Evolutionary conservation across 2,329 filamentous ascomycete species (phyloP).

Genomic region (Chaetomiaceae sp.): DNA sequence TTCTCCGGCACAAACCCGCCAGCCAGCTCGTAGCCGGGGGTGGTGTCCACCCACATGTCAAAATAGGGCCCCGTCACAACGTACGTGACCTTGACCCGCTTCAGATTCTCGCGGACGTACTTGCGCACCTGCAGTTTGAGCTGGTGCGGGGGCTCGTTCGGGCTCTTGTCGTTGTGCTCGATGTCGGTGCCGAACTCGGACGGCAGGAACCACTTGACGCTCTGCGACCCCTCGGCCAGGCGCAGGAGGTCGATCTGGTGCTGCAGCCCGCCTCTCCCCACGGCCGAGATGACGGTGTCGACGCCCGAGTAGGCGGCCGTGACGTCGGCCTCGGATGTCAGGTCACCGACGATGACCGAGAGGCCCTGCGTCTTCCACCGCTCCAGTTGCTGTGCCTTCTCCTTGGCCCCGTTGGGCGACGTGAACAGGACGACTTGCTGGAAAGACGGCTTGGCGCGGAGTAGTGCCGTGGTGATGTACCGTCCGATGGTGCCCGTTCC

Average conservation of each 20-base stretch:
- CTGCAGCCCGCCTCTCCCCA: conserved; percentile 57
- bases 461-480: conserved; percentile 35
- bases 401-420: conserved; percentile 43
- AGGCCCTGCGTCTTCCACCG: conserved; percentile 41
- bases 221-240: conserved; percentile 47
- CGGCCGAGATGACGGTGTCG: conserved; percentile 59
- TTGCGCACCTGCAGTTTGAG: conserved; percentile 62
- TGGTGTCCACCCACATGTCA: conserved; percentile 51
- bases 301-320: conserved; percentile 51
- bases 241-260: conserved; percentile 56
- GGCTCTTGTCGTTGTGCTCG: conserved; percentile 50
- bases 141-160: conserved; percentile 61
- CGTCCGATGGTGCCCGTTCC: conserved; percentile 38
- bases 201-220: conserved; percentile 59
- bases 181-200: conserved; percentile 63
- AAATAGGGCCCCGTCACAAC: conserved; percentile 65
- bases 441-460: conserved; percentile 31
- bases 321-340: conserved; percentile 46
- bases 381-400: conserved; percentile 42
- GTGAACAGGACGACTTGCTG: conserved; percentile 34
- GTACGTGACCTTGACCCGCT: conserved; percentile 55
- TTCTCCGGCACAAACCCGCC: conserved; percentile 54
- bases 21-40: conserved; percentile 32
- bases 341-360: conserved; percentile 49
- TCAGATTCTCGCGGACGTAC: conserved; percentile 47